Evolutionary conservation across 2,329 filamentous ascomycete species (phyloP).

Genomic region (Microcyclosporella mali): DNA sequence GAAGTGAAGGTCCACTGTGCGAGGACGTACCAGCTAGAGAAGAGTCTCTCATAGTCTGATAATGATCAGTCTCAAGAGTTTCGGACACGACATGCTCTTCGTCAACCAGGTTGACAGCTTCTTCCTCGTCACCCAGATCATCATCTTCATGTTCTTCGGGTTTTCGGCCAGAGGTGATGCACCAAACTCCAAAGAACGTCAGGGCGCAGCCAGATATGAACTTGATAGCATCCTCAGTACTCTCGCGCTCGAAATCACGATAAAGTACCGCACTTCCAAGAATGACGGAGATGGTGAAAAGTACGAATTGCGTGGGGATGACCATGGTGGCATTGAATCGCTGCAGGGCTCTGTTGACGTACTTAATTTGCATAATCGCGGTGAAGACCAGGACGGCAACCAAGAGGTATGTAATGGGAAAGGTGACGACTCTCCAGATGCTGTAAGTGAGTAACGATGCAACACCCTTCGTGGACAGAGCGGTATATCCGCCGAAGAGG

Average conservation of each 20-base stretch:
- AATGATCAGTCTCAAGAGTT: constrained; percentile 11
- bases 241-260: constrained; percentile 85
- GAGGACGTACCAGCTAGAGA: constrained; percentile 11
- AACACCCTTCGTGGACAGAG: constrained; percentile 89
- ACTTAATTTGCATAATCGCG: constrained; percentile 94
- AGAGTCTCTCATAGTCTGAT: constrained; percentile 4
- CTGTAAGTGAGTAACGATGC: constrained; percentile 91
- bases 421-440: constrained; percentile 80
- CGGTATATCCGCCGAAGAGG: constrained; percentile 97
- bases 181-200: constrained; percentile 94
- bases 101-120: constrained; percentile 38
- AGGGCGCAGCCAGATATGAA: constrained; percentile 86
- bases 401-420: constrained; percentile 86
- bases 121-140: constrained; percentile 32
- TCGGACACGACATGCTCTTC: constrained; percentile 31
- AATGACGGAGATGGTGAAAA: constrained; percentile 94
- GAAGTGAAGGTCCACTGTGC: constrained; percentile 7
- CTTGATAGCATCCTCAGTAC: constrained; percentile 64
- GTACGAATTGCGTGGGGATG: constrained; percentile 94
- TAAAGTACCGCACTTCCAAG: constrained; percentile 89
- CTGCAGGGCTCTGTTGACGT: constrained; percentile 84
- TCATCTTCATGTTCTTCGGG: constrained; percentile 56
- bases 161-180: constrained; percentile 80
- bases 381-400: constrained; percentile 71
- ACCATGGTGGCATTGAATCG: constrained; percentile 96